Base-by-base conservation (phyloP, 768 basidiomycete genomes). In the Podaxis mareebaensis region DNA sequence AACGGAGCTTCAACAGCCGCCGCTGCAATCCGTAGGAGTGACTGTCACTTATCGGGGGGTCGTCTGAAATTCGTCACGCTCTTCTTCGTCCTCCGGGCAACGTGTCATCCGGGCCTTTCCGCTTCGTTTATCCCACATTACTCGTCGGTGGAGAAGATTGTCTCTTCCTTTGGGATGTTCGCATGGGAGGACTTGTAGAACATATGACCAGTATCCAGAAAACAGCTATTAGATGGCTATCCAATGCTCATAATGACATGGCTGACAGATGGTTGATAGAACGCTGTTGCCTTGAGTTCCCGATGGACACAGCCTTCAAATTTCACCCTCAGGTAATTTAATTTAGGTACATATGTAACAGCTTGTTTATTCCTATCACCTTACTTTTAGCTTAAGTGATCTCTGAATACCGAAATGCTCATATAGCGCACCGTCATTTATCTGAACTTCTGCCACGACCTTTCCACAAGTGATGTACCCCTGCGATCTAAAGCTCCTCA, bases 111-210 rank as follows among this genome's bases (percentile, higher is more conserved):
- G 30, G 59, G 5, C 61, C 67, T 20, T 67, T 55, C 40, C 64
- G 67, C 2, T 56, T 67, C 63, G 85, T 85, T 7, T 88, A 88
- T 69, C 91, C 91, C 1, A 83, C 80, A 11, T 75, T 93, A 6
- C 73, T 90, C 2, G 83, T 84, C 2, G 80, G 82, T 0, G 77
- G 80, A 1, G 30, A 65, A 13, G 69, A 74, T 15, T 72, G 71
- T 40, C 85, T 85, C 0, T 90, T 81, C 64, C 61, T 92, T 2
- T 92, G 84, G 81, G 84, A 93, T 66, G 76, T 92, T 20, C 78
- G 79, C 2, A 80, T 82, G 0, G 84, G 81, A 0, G 65, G 72
- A 24, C 66, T 86, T 11, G 70, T 83, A 1, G 82, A 88, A 69
- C 79, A 77, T 7, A 77, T 90, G 38, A 64, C 74, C 2, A 72